Percentiles rank a stretch among this genome's conserved stretches.
These are phyloP conservation scores for Coemansia sp. DNA, from an alignment of 192 early-diverging fungal genomes.

Conservation along the genomic window DNA sequence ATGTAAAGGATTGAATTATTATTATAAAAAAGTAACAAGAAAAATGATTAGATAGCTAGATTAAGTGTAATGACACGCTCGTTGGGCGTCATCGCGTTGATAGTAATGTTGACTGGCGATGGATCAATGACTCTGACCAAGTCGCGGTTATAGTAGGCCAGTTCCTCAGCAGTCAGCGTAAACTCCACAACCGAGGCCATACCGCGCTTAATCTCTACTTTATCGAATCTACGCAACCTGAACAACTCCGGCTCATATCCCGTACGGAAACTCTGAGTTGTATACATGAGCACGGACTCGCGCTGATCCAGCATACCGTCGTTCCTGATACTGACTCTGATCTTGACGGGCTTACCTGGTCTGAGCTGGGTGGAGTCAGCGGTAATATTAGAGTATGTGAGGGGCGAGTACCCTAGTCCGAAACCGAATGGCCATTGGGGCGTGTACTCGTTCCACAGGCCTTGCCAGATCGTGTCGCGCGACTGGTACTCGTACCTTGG, in stretches of 20 bases:
- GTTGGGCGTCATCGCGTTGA: conserved; percentile 37
- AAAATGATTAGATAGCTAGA: conserved; percentile 3
- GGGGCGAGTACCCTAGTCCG: conserved; percentile 58
- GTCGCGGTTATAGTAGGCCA: conserved; percentile 36
- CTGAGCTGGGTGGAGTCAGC: conserved; percentile 7
- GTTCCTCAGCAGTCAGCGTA: conserved; percentile 41
- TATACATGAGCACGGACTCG: conserved; percentile 61
- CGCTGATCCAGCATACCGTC: conserved; percentile 42
- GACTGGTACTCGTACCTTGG: conserved; percentile 54
- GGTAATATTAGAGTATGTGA: conserved; percentile 55
- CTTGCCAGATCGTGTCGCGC: conserved; percentile 49
- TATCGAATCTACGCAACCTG: conserved; percentile 59
- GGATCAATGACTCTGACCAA: conserved; percentile 32
- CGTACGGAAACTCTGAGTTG: conserved; percentile 56
- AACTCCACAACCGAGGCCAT: conserved; percentile 24
- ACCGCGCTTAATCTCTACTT: conserved; percentile 23
- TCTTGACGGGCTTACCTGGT: conserved; percentile 22
- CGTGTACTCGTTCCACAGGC: conserved; percentile 46
- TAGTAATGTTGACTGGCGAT: conserved; percentile 37
- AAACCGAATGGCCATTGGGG: conserved; percentile 62
- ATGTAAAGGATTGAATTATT: too few relatives aligned
- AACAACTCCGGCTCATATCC: conserved; percentile 60
- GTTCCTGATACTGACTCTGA: conserved; percentile 53
- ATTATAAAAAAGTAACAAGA: neutral
- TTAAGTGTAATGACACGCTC: conserved; percentile 29